These are phyloP conservation scores for Diaporthe australafricana DNA, from an alignment of 2,329 filamentous ascomycete genomes.

Conservation along the genomic window DNA sequence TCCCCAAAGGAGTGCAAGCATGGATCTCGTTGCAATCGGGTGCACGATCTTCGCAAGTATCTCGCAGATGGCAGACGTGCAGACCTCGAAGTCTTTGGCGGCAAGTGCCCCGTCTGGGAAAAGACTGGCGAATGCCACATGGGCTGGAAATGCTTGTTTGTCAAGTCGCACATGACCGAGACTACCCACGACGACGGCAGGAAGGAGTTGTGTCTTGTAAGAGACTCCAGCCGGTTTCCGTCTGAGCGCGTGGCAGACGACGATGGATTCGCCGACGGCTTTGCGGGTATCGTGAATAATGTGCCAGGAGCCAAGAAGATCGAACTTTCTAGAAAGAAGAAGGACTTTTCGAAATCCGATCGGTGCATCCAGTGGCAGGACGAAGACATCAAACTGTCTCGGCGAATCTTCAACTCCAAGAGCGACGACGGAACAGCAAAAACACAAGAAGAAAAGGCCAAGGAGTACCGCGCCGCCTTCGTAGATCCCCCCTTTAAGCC, in stretches of 20 bases:
- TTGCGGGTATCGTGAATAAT: conserved; percentile 79
- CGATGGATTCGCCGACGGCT: conserved; percentile 60
- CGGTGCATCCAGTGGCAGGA: conserved; percentile 83
- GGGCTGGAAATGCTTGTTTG: conserved; percentile 96
- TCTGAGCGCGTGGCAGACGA: conserved; percentile 48
- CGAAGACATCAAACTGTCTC: conserved; percentile 65
- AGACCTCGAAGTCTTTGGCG: conserved; percentile 80
- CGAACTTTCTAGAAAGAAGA: conserved; percentile 78
- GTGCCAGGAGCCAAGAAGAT: conserved; percentile 78
- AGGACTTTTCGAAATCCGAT: conserved; percentile 79
- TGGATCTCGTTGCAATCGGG: conserved; percentile 83
- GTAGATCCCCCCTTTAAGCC: conserved; percentile 88
- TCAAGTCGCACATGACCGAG: conserved; percentile 87
- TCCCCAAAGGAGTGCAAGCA: conserved; percentile 82
- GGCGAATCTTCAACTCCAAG: conserved; percentile 55
- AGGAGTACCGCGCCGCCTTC: conserved; percentile 83
- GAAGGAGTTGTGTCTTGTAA: conserved; percentile 82
- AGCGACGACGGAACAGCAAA: conserved; percentile 41
- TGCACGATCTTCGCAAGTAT: conserved; percentile 89
- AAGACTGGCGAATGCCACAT: conserved; percentile 80
- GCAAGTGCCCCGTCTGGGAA: conserved; percentile 86
- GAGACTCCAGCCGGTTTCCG: conserved; percentile 48
- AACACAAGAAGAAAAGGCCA: conserved; percentile 52
- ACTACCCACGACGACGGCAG: conserved; percentile 80
- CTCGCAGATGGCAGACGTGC: conserved; percentile 83